Evolutionary conservation across 805 yeast genomes (phyloP).

Genomic region (Dipodascopsis uninucleata): DNA sequence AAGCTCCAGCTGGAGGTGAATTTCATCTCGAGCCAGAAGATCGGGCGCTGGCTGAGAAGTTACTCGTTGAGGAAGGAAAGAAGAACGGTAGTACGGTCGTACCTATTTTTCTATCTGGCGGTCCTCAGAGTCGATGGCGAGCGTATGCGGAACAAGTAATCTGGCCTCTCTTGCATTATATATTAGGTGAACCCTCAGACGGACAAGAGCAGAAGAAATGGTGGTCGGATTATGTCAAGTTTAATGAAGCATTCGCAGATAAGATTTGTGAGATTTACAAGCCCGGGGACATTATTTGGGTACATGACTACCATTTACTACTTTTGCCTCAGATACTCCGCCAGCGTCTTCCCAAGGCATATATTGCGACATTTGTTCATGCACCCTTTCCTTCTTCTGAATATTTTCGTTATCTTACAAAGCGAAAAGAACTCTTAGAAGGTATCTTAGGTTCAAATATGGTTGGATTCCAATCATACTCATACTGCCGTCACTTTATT

Average conservation of each 20-base stretch:
- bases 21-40: conserved; percentile 60
- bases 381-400: conserved; percentile 95
- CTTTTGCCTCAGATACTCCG: conserved; percentile 79
- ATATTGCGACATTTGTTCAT: conserved; percentile 76
- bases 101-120: conserved; percentile 84
- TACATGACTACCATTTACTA: conserved; percentile 84
- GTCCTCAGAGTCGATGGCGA: conserved; percentile 81
- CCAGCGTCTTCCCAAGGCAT: conserved; percentile 68
- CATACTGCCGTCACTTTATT: conserved; percentile 86
- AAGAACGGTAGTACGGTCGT: conserved; percentile 54
- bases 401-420: conserved; percentile 83
- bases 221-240: conserved; percentile 84
- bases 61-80: conserved; percentile 36
- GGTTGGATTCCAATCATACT: conserved; percentile 79
- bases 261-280: conserved; percentile 66
- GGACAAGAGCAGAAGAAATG: conserved; percentile 69
- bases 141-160: conserved; percentile 40
- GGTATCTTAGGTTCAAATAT: conserved; percentile 89
- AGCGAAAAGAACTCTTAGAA: conserved; percentile 74
- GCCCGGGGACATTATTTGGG: conserved; percentile 90
- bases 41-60: conserved; percentile 42
- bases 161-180: conserved; percentile 95
- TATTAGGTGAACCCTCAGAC: conserved; percentile 69
- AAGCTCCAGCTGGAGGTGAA: conserved; percentile 44
- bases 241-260: conserved; percentile 86